These are phyloP conservation scores for Fusarium drepaniforme DNA, from an alignment of 2,329 filamentous ascomycete genomes.

Conservation along the genomic window DNA sequence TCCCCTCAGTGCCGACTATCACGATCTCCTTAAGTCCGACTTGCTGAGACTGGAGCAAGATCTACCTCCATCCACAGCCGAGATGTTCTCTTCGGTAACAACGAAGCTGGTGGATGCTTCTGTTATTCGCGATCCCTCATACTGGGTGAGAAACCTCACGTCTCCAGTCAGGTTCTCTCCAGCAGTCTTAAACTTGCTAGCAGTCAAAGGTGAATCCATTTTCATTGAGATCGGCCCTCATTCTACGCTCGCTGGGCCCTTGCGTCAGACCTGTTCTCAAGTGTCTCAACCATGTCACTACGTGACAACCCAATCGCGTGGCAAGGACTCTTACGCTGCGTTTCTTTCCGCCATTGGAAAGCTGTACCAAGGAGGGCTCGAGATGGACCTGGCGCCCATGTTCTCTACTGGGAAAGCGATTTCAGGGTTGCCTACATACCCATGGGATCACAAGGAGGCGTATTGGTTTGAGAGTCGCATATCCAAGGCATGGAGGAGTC, in stretches of 20 bases:
- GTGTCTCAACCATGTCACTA: not conserved
- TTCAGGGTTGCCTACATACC: conserved; percentile 51
- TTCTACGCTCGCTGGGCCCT: conserved; percentile 30
- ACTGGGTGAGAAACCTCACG: conserved; percentile 55
- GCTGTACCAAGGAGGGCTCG: not conserved
- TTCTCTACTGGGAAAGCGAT: conserved; percentile 40
- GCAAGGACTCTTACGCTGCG: not conserved
- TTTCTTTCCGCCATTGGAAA: conserved; percentile 3
- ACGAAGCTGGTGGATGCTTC: conserved; percentile 51
- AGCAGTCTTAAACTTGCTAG: conserved; percentile 12
- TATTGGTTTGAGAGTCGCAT: conserved; percentile 52
- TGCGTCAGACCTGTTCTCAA: conserved; percentile 29
- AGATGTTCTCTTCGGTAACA: conserved; percentile 54
- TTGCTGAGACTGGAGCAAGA: rapidly evolving
- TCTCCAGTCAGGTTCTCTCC: conserved; percentile 54
- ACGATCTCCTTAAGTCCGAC: not conserved
- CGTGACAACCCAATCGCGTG: not conserved
- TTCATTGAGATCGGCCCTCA: conserved; percentile 45
- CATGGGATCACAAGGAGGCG: conserved; percentile 52
- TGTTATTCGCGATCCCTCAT: conserved; percentile 51
- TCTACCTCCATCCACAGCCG: not conserved
- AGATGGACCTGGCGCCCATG: not conserved
- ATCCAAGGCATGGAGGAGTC: conserved; percentile 44
- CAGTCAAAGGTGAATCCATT: not conserved
- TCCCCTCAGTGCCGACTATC: not conserved